Evolutionary conservation across 1,284 basidiomycete species (phyloP), one percentile per base, ranked within the genome.

Genomic region (Cerrena zonata): DNA sequence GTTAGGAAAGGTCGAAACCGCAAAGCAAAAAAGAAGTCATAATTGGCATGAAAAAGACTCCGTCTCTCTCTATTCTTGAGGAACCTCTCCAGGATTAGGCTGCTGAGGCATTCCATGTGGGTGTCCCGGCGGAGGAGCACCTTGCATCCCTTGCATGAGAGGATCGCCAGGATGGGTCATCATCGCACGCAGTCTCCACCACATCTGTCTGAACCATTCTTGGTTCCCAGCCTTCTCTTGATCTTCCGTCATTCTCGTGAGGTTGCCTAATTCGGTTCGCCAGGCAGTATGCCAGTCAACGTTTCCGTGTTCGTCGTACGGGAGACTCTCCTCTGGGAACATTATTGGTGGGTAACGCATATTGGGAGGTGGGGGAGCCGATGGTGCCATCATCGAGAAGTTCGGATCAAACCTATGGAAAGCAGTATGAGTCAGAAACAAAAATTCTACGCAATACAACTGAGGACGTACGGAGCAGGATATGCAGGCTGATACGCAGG

Each of bases 171-270:
- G 71, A 34, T 77, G 75, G 30, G 82, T 76, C 76, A 89, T 78
- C 60, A 89, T 72, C 13, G 81, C 82, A 48, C 87, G 73, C 47
- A 89, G 78, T 22, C 86, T 79, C 61, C 85, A 75, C 10, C 89
- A 62, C 87, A 91, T 90, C 77, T 86, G 83, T 55, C 83, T 73
- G 59, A 83, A 91, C 88, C 88, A 91, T 54, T 91, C 88, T 47
- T 79, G 80, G 49, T 86, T 84, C 27, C 82, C 83, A 19, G 80
- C 78, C 67, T 89, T 89, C 63, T 90, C 85, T 62, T 90, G 89
- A 58, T 90, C 84, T 13, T 69, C 74, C 1, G 89, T 86, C 24
- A 88, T 69, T 51, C 82, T 78, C 60, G 85, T 81, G 51, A 91
- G 69, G 61, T 80, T 81, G 18, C 75, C 74, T 39, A 91, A 75